phyloP scores from a whole-genome alignment of 2,329 filamentous ascomycete genomes.

The Aspergillus quadricinctus region DNA sequence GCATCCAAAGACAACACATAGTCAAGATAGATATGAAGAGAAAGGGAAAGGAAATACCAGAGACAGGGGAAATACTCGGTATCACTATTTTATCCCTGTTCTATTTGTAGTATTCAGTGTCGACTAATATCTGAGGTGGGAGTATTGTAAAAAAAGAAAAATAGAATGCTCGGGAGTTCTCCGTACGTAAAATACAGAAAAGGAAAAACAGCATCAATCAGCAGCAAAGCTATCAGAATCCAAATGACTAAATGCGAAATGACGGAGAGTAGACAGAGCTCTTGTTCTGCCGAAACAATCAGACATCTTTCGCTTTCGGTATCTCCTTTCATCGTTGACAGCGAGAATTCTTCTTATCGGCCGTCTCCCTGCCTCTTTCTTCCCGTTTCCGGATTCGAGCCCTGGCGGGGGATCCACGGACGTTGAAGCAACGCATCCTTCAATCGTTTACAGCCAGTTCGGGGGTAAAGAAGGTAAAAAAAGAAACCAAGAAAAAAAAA shows the following conservation, averaged over 20 bases:
- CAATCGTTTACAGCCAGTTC: slow-evolving; percentile 8
- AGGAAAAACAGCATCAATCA: too few species aligned
- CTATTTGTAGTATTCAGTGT: not conserved
- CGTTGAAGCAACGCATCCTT: slow-evolving; percentile 15
- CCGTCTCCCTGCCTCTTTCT: slow-evolving; percentile 16
- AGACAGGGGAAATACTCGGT: not conserved
- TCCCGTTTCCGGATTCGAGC: slow-evolving; percentile 32
- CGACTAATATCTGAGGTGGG: too few species aligned
- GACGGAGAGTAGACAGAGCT: not conserved
- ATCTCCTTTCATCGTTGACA: slow-evolving; percentile 14
- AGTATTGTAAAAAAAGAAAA: not conserved
- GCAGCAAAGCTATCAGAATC: too few species aligned
- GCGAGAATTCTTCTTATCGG: slow-evolving; percentile 18
- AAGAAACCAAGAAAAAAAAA: slow-evolving; percentile 4
- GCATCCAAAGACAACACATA: not conserved
- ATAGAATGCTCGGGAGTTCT: too few species aligned
- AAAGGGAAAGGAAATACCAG: not conserved
- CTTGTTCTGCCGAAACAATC: not conserved
- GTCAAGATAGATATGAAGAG: not conserved
- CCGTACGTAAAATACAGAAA: too few species aligned
- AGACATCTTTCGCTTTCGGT: slow-evolving; percentile 11
- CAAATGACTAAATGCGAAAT: too few species aligned
- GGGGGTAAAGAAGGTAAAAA: slow-evolving; percentile 11
- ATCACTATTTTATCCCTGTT: not conserved
- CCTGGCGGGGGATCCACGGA: slow-evolving; percentile 31